Conservation (phyloP, 805 yeast species). For the Candida qinlingensis region DNA sequence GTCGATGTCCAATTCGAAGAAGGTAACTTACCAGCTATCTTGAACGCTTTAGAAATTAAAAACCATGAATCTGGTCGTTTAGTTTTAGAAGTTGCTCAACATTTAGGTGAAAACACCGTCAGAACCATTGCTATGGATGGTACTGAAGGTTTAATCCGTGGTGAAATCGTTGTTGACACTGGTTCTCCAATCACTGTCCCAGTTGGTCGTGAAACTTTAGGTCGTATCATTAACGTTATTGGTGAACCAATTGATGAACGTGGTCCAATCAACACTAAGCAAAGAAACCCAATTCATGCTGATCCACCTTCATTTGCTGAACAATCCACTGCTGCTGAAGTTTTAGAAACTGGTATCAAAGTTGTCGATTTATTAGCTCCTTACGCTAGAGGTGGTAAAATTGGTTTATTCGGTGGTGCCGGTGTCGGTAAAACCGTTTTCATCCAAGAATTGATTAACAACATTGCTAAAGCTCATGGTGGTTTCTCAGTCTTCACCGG, state of each 20-base stretch:
- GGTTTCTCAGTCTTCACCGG: constrained; percentile 99
- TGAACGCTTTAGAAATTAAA: constrained; percentile 91
- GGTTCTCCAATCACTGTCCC: constrained; percentile 99
- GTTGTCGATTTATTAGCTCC: constrained; percentile 99
- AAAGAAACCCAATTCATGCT: constrained; percentile 97
- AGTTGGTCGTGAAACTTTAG: constrained; percentile 98
- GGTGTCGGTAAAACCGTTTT: constrained; percentile 99
- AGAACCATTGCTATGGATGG: constrained; percentile 99
- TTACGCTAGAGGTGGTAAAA: constrained; percentile 99
- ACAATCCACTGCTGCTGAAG: constrained; percentile 97
- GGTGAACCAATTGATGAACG: constrained; percentile 99
- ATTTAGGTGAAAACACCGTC: constrained; percentile 99
- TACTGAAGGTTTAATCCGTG: constrained; percentile 99
- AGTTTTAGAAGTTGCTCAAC: constrained; percentile 98
- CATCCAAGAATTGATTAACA: constrained; percentile 99
- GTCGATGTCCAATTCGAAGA: constrained; percentile 98
- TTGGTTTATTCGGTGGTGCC: constrained; percentile 99
- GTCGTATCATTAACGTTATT: constrained; percentile 95
- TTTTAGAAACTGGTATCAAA: constrained; percentile 98
- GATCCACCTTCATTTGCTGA: constrained; percentile 96
- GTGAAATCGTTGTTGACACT: constrained; percentile 85
- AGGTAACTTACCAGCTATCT: constrained; percentile 94
- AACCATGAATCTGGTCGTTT: constrained; percentile 70
- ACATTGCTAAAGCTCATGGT: constrained; percentile 99
- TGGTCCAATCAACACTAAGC: constrained; percentile 92